Evolutionary conservation across 257 asterid genomes (phyloP).

Genomic region (Misopates orontium): DNA sequence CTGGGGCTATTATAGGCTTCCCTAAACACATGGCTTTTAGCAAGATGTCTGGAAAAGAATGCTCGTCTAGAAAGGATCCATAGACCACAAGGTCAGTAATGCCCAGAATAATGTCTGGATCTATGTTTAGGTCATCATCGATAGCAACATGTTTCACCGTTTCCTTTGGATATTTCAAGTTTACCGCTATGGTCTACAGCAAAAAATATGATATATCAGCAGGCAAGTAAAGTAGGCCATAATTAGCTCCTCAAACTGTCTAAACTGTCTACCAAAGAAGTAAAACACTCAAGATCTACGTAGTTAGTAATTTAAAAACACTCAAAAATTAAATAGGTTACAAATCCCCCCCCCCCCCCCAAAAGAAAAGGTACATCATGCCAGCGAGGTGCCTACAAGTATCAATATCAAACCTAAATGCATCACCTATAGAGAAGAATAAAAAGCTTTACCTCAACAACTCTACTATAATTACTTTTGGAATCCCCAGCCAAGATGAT

Average conservation of each 20-base stretch:
- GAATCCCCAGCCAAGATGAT: constrained; percentile 58
- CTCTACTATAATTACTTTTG: constrained; percentile 59
- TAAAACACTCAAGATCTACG: not conserved
- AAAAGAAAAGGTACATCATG: no score
- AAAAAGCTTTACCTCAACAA: constrained; percentile 62
- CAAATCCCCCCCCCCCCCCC: no score
- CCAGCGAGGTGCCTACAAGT: no score
- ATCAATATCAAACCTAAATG: not conserved
- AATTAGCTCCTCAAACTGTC: no score
- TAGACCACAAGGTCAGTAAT: constrained; percentile 75
- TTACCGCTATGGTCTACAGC: constrained; percentile 65
- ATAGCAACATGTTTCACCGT: constrained; percentile 55
- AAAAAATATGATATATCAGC: constrained; percentile 24
- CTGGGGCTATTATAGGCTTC: constrained; percentile 87
- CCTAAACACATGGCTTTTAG: constrained; percentile 81
- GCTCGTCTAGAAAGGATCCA: constrained; percentile 81
- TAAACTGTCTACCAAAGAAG: not conserved
- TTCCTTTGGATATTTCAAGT: constrained; percentile 70
- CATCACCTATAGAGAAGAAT: constrained; percentile 3
- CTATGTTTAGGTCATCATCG: no score
- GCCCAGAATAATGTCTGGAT: constrained; percentile 43
- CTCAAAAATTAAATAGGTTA: no score
- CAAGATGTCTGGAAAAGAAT: constrained; percentile 69
- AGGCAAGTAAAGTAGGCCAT: not conserved
- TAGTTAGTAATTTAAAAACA: no score